Base-by-base conservation (phyloP, 208 protist genomes). In the Leptomonas pyrrhocoris region DNA sequence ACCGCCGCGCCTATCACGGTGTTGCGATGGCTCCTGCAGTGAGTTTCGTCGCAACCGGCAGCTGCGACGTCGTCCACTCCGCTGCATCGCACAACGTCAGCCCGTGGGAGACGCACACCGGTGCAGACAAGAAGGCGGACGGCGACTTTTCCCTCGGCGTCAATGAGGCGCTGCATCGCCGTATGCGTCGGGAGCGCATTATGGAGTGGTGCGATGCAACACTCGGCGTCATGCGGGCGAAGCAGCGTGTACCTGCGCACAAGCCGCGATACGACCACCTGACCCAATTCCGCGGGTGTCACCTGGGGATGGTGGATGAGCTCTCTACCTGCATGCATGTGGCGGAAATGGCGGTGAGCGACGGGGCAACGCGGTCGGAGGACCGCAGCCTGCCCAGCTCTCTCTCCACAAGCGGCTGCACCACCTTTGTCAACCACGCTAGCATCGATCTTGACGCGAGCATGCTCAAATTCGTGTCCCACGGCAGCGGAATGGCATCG, bases 271-370 rank as follows among this genome's bases (percentile, higher is more conserved):
- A 67, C 28, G 64, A 69, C 45, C 25, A 73, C 53, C 59, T 81
- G 28, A 60, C 63, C 18, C 66, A 67, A 8, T 72, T 79, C 48
- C 55, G 77, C 25, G n/a, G 7, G 16, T 67, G 45, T 36, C 58
- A 64, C 23, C 48, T 79, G 36, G 25, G 48, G n/a, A 71, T 79
- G 38, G 77, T 75, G 25, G 77, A 75, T 23, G 66, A 79, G 62
- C 27, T 83, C 19, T 65, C 62, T n/a, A 23, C 28, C 46, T 59
- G 27, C 49, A 36, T 40, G 46, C 5, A 13, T 3, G 7, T 13
- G 8, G 45, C 42, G 15, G 40, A 48, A 4, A 18, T 34, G 25
- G 60, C 34, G 46, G 21, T 31, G 60, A 63, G 53, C 34, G 60
- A 55, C 27, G 55, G 45, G n/a, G 42, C 38, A 19, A 50, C 43